phyloP scores from a whole-genome alignment of 768 basidiomycete genomes.

The Galerina sulciceps region DNA sequence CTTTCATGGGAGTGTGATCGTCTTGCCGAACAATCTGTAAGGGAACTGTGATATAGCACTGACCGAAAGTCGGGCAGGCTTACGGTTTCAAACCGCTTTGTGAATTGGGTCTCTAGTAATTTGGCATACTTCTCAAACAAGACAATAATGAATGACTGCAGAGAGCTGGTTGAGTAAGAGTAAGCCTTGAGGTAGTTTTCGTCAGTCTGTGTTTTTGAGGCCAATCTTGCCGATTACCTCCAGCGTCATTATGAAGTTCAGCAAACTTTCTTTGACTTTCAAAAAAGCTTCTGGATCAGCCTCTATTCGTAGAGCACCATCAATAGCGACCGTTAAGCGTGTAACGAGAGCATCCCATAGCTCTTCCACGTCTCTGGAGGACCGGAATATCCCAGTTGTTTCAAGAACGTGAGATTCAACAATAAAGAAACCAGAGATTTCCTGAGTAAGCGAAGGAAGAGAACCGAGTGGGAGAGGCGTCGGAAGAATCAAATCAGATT shows the following conservation, averaged over 20 bases:
- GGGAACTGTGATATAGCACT: background rate
- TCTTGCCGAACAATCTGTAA: constrained; percentile 81
- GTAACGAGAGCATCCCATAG: constrained; percentile 89
- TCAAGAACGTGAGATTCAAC: constrained; percentile 92
- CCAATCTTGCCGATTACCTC: constrained; percentile 58
- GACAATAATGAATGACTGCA: constrained; percentile 84
- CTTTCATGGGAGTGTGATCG: constrained; percentile 88
- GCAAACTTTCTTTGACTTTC: constrained; percentile 79
- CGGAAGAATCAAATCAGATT: constrained; percentile 95
- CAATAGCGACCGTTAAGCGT: constrained; percentile 74
- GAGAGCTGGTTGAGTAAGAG: constrained; percentile 80
- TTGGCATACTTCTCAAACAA: constrained; percentile 90
- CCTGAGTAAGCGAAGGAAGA: constrained; percentile 81
- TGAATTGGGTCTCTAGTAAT: constrained; percentile 82
- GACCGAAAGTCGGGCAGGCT: constrained; percentile 20
- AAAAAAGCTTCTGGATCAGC: constrained; percentile 83
- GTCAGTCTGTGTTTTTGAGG: background rate
- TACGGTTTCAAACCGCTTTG: constrained; percentile 80
- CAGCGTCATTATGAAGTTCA: constrained; percentile 88
- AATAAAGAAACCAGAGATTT: constrained; percentile 97
- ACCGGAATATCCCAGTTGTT: constrained; percentile 89
- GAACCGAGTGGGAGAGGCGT: constrained; percentile 66
- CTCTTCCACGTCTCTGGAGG: constrained; percentile 88
- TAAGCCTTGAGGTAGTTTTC: constrained; percentile 61
- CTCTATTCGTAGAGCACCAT: constrained; percentile 71